Evolutionary conservation across 495 filamentous ascomycete species (phyloP).

Genomic region (Trichocladium antarcticum): DNA sequence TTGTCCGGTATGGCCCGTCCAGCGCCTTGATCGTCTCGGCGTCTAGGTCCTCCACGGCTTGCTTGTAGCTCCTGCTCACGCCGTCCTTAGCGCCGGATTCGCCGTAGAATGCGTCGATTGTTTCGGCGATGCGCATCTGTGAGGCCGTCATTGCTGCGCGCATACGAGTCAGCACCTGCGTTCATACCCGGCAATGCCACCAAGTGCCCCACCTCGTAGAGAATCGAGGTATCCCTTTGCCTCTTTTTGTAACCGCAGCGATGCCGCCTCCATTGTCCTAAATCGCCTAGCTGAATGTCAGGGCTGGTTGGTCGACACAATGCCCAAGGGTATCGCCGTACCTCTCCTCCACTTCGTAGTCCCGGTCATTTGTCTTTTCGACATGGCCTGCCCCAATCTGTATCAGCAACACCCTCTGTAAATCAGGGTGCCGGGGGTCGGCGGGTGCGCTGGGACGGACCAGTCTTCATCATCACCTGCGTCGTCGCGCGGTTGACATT

Average conservation of each 20-base stretch:
- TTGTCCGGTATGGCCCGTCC: conserved; percentile 92
- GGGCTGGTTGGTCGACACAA: background rate
- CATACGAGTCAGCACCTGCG: background rate
- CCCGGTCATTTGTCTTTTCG: conserved; percentile 93
- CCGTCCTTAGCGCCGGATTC: conserved; percentile 90
- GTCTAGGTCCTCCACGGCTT: conserved; percentile 93
- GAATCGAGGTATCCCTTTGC: conserved; percentile 96
- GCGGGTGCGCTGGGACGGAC: conserved; percentile 28
- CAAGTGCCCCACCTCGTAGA: conserved; percentile 54
- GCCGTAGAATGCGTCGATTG: conserved; percentile 97
- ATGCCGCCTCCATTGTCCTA: conserved; percentile 90
- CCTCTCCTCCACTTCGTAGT: conserved; percentile 97
- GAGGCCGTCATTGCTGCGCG: conserved; percentile 88
- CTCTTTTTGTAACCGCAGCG: conserved; percentile 86
- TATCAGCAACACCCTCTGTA: background rate
- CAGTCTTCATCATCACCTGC: conserved; percentile 99
- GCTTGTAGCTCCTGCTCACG: conserved; percentile 91
- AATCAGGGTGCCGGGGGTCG: too few species aligned
- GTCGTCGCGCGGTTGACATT: conserved; percentile 97
- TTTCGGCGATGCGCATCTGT: conserved; percentile 98
- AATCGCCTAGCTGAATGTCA: conserved; percentile 54
- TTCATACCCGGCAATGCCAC: background rate
- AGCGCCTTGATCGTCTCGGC: conserved; percentile 96
- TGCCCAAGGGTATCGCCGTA: conserved; percentile 26
- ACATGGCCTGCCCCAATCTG: conserved; percentile 62